Conservation (phyloP, 306 rosid genomes). For the Casuarina equisetifolia region DNA sequence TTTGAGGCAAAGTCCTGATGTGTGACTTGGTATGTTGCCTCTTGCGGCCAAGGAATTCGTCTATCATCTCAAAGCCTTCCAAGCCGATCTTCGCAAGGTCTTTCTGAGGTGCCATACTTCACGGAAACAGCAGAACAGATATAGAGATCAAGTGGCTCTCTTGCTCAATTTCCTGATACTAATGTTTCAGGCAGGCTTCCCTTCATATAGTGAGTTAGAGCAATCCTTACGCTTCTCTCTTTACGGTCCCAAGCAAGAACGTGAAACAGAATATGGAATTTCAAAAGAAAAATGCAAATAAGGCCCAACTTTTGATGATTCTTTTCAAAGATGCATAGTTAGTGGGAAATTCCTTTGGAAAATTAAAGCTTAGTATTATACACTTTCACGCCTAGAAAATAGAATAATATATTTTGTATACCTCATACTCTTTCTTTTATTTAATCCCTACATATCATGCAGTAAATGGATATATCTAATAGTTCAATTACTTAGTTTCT, state of each 20-base stretch:
- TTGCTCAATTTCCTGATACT: not conserved
- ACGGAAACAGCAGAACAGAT: not conserved
- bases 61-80: constrained; percentile 28
- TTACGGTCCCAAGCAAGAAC: not conserved
- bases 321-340: not conserved
- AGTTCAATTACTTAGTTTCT: too few species aligned
- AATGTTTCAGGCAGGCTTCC: not conserved
- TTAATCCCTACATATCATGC: too few species aligned
- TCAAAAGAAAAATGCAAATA: not conserved
- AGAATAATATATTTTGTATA: too few species aligned
- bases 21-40: too few species aligned
- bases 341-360: too few species aligned
- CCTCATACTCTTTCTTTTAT: too few species aligned
- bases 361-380: too few species aligned
- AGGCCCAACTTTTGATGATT: not conserved
- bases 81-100: constrained; percentile 33
- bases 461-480: too few species aligned
- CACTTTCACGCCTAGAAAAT: too few species aligned
- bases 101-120: constrained; percentile 38
- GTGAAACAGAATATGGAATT: not conserved
- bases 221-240: not conserved
- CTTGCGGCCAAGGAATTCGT: not conserved
- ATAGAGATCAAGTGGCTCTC: not conserved
- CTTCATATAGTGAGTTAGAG: not conserved
- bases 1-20: not conserved